These are phyloP conservation scores for Rhodotorula sp. DNA, from an alignment of 1,284 basidiomycete species.

Conservation along the genomic window DNA sequence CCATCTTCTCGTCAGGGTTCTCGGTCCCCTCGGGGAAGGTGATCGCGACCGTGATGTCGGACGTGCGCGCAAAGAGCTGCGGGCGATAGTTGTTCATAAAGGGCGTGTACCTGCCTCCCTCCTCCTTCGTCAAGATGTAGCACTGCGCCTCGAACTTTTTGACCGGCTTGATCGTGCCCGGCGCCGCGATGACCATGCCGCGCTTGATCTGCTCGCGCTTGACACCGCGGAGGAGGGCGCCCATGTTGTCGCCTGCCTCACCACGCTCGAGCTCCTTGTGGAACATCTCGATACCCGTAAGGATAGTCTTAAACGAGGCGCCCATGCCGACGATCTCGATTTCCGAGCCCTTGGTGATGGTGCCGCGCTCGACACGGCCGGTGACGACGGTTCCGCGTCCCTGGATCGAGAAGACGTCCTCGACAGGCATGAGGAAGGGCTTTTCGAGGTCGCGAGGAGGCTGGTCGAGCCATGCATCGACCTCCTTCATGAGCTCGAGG, in stretches of 20 bases:
- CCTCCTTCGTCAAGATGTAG: conserved; percentile 93
- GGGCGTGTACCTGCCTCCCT: conserved; percentile 96
- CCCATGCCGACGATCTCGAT: conserved; percentile 93
- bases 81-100: conserved; percentile 97
- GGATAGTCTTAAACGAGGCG: conserved; percentile 78
- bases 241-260: conserved; percentile 99
- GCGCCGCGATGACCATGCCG: conserved; percentile 86
- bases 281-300: conserved; percentile 93
- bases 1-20: conserved; percentile 66
- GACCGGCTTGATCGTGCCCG: conserved; percentile 89
- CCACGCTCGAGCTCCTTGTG: conserved; percentile 98
- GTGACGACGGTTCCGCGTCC: conserved; percentile 98
- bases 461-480: conserved; percentile 93
- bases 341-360: conserved; percentile 88
- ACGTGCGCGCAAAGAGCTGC: conserved; percentile 94
- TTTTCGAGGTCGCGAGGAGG: conserved; percentile 96
- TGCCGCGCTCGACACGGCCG: conserved; percentile 94
- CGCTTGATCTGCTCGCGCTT: conserved; percentile 95
- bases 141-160: conserved; percentile 93
- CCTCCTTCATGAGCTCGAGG: conserved; percentile 77
- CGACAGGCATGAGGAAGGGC: conserved; percentile 94
- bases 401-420: conserved; percentile 97
- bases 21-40: conserved; percentile 77
- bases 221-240: conserved; percentile 90
- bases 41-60: conserved; percentile 84